Evolutionary conservation across 768 basidiomycete species (phyloP), one percentile per base, ranked within the genome.

Genomic region (Calocybe cyanea): DNA sequence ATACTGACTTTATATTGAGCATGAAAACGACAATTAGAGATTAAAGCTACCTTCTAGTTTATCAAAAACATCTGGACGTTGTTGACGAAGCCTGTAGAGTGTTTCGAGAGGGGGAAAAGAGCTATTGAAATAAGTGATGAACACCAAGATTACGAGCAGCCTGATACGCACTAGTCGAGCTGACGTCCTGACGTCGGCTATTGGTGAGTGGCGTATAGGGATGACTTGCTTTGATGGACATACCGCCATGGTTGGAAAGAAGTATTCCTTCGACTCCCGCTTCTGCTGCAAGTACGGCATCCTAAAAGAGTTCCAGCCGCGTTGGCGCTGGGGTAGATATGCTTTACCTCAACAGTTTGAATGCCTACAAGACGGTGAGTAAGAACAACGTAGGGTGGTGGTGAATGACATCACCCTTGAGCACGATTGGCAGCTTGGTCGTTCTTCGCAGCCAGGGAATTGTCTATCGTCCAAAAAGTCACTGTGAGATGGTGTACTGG

Each of bases 201-300:
- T 38, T 28, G 20, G 19, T 44, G 21, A 44, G 35, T 41, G 4
- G 15, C 44, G 17, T 30, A 31, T 24, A 43, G 15, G 41, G 23
- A 30, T 46, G 25, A 44, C 19, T 39, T 11, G 33, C 8, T 19
- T 23, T 38, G 37, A 7, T 19, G 35, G 13, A 66, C 68, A 53
- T 56, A 76, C 90, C 94, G 45, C 94, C 94, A 55, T 97, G 94
- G 54, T 97, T 97, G 0, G 87, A 90, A 7, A 97, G 66, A 45
- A 94, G 72, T 50, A 97, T 91, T 4, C 87, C 94, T 46, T 94
- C 84, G 14, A 89, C 84, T 10, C 92, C 90, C 23, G 85, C 77
- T 50, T 93, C 83, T 14, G 77, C 80, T 21, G 92, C 92, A 37
- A 92, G 77, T 33, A 90, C 79, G 2, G 88, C 92, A 66, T 96